These are phyloP conservation scores for Epichloe gansuensis DNA, from an alignment of 2,329 filamentous ascomycete genomes.

Conservation along the genomic window DNA sequence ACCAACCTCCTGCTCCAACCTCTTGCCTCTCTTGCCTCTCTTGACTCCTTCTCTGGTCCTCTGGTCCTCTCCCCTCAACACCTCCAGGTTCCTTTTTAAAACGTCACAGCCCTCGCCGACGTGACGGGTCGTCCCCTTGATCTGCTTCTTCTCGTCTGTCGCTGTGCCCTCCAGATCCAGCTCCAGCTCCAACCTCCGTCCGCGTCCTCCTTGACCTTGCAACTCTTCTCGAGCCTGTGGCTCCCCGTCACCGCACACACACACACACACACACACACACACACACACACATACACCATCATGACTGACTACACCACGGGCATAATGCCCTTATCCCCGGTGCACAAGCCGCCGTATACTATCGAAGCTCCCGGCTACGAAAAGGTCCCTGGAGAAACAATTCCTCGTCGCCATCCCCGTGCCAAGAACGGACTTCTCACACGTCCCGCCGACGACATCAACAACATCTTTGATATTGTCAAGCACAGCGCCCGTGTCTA, in stretches of 20 bases:
- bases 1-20: background rate
- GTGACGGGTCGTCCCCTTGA: background rate
- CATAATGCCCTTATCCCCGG: constrained; percentile 40
- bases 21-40: background rate
- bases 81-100: background rate
- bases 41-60: background rate
- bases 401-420: constrained; percentile 61
- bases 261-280: background rate
- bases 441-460: constrained; percentile 53
- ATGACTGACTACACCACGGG: constrained; percentile 26
- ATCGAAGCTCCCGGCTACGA: constrained; percentile 56
- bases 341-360: constrained; percentile 61
- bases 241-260: background rate
- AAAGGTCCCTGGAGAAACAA: constrained; percentile 67
- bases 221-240: background rate
- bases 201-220: background rate
- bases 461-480: constrained; percentile 70
- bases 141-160: background rate
- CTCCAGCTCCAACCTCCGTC: background rate
- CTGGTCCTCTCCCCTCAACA: background rate
- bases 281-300: background rate
- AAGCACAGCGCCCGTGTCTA: constrained; percentile 51
- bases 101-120: background rate
- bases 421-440: constrained; percentile 58
- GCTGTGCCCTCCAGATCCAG: background rate